A percentile compares a stretch with the other conserved stretches of the same genome.
Conservation (phyloP, 305 asterid species). For the Fraxinus nigra region DNA sequence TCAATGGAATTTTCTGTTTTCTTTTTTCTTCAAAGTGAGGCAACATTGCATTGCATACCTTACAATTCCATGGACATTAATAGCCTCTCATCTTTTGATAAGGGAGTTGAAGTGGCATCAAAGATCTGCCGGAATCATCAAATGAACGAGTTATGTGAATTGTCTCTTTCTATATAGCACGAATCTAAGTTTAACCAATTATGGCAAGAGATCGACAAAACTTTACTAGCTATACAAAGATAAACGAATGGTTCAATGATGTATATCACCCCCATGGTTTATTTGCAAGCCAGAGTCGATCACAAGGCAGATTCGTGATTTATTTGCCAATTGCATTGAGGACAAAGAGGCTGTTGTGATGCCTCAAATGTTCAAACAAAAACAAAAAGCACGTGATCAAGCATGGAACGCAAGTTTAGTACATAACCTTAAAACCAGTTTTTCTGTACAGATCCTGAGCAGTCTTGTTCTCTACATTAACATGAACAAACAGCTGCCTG, state of each 20-base stretch:
- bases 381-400: neutral
- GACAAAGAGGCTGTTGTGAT: neutral
- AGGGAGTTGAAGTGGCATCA: conserved; percentile 47
- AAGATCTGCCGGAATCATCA: conserved; percentile 44
- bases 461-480: conserved; percentile 63
- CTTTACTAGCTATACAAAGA: neutral
- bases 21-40: conserved; percentile 4
- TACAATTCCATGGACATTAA: conserved; percentile 70
- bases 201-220: neutral
- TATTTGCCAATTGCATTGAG: neutral
- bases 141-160: conserved; percentile 4
- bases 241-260: neutral
- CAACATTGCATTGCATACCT: conserved; percentile 7
- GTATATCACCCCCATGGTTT: neutral
- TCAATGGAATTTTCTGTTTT: conserved; percentile 4
- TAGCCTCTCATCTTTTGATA: conserved; percentile 43
- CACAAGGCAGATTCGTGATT: neutral
- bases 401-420: neutral
- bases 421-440: conserved; percentile 68
- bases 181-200: neutral
- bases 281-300: neutral
- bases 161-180: neutral
- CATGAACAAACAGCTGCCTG: conserved; percentile 79
- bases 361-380: neutral
- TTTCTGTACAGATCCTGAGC: conserved; percentile 78